These are phyloP conservation scores for Mycosarcoma mackinlayi DNA, from an alignment of 1,284 basidiomycete genomes.

Conservation along the genomic window DNA sequence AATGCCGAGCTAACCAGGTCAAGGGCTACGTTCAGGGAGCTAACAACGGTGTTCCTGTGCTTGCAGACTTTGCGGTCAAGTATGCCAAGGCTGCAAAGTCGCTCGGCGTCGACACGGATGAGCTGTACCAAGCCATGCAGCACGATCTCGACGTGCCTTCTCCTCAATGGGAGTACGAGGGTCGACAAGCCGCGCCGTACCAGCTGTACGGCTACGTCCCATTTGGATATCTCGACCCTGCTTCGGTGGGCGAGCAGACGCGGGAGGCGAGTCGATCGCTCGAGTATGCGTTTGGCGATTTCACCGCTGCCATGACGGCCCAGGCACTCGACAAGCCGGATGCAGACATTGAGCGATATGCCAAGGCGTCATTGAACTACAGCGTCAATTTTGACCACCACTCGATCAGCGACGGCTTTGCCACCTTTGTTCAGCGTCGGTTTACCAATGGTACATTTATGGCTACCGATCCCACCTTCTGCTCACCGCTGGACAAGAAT, in stretches of 20 bases:
- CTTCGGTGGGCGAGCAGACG: slow-evolving; percentile 55
- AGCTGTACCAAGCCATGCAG: slow-evolving; percentile 53
- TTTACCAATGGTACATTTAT: slow-evolving; percentile 53
- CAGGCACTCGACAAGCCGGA: slow-evolving; percentile 34
- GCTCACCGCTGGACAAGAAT: slow-evolving; percentile 51
- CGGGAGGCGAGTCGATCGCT: slow-evolving; percentile 58
- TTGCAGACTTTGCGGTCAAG: slow-evolving; percentile 60
- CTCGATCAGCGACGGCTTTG: slow-evolving; percentile 45
- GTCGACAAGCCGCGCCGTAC: slow-evolving; percentile 51
- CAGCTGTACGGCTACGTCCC: slow-evolving; percentile 56
- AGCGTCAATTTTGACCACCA: slow-evolving; percentile 52
- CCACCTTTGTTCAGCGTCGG: slow-evolving; percentile 53
- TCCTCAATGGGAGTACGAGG: slow-evolving; percentile 54
- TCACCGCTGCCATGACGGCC: slow-evolving; percentile 66
- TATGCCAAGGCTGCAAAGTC: slow-evolving; percentile 38
- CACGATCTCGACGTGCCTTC: slow-evolving; percentile 69
- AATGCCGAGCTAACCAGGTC: slow-evolving; percentile 61
- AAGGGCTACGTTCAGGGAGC: slow-evolving; percentile 51
- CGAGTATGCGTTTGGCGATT: slow-evolving; percentile 71
- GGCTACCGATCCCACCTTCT: slow-evolving; percentile 48
- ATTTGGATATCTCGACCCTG: slow-evolving; percentile 52
- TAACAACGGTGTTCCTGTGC: slow-evolving; percentile 53
- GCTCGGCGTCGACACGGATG: slow-evolving; percentile 50
- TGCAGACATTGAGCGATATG: slow-evolving; percentile 24
- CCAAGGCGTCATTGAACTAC: slow-evolving; percentile 51